These are phyloP conservation scores for Glycyrrhiza uralensis DNA, from an alignment of 306 rosid genomes.

Conservation along the genomic window DNA sequence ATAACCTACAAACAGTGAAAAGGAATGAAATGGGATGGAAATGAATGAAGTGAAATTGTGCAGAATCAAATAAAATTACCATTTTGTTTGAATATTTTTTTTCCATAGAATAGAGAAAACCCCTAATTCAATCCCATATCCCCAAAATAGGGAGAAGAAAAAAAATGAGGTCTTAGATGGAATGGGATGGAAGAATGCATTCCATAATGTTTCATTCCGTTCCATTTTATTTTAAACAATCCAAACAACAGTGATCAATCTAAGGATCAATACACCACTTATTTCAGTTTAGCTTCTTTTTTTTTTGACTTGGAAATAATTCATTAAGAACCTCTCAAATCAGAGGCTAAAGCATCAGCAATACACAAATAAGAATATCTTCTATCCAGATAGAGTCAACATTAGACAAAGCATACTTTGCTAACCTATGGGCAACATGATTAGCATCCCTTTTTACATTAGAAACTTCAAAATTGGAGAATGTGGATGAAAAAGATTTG, in stretches of 20 bases:
- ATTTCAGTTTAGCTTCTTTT: background rate
- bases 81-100: background rate
- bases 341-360: too few species aligned
- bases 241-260: background rate
- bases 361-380: too few species aligned
- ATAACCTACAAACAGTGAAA: slow-evolving; percentile 31
- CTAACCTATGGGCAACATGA: too few species aligned
- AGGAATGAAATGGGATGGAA: background rate
- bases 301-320: too few species aligned
- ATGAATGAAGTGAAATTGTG: background rate
- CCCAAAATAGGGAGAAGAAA: background rate
- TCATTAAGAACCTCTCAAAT: too few species aligned
- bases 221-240: background rate
- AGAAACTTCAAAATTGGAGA: too few species aligned
- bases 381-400: too few species aligned
- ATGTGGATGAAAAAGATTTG: too few species aligned
- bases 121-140: background rate
- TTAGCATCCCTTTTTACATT: too few species aligned
- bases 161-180: background rate
- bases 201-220: background rate
- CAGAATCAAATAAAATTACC: background rate
- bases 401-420: too few species aligned
- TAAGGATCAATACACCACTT: background rate
- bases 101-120: background rate
- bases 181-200: background rate